These are phyloP conservation scores for Hemileccinum impolitum DNA, from an alignment of 768 basidiomycete species.

Conservation along the genomic window DNA sequence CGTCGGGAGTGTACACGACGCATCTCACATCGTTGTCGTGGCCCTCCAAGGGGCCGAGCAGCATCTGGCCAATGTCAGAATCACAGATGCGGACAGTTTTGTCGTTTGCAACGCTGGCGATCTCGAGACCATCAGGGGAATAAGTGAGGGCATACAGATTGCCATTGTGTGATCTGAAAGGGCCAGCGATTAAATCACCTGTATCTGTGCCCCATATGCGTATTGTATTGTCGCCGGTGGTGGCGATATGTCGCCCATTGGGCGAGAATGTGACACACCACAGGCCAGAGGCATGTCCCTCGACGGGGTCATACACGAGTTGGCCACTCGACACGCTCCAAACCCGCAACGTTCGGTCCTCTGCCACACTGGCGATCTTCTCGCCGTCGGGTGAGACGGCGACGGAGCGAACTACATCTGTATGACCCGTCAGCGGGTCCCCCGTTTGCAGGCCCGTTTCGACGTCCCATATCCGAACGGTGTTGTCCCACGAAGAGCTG, in stretches of 20 bases:
- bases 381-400: constrained; percentile 29
- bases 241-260: constrained; percentile 29
- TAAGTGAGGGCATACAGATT: constrained; percentile 39
- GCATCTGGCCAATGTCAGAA: constrained; percentile 36
- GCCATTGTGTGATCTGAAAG: constrained; percentile 30
- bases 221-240: constrained; percentile 32
- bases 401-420: constrained; percentile 27
- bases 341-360: constrained; percentile 29
- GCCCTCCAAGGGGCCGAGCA: constrained; percentile 24
- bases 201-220: constrained; percentile 31
- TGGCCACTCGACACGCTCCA: constrained; percentile 24
- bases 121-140: constrained; percentile 29
- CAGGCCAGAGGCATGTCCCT: constrained; percentile 25
- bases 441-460: constrained; percentile 12
- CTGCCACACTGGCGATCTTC: constrained; percentile 25
- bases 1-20: constrained; percentile 31
- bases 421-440: constrained; percentile 24
- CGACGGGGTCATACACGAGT: constrained; percentile 22
- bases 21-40: constrained; percentile 29
- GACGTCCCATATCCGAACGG: constrained; percentile 28
- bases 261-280: constrained; percentile 32
- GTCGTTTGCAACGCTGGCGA: constrained; percentile 31
- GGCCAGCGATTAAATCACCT: constrained; percentile 23
- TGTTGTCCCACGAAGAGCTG: constrained; percentile 26
- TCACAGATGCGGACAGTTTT: constrained; percentile 31